These are phyloP conservation scores for Phyllosticta paracitricarpa DNA, from an alignment of 2,329 filamentous ascomycete species.

Conservation along the genomic window DNA sequence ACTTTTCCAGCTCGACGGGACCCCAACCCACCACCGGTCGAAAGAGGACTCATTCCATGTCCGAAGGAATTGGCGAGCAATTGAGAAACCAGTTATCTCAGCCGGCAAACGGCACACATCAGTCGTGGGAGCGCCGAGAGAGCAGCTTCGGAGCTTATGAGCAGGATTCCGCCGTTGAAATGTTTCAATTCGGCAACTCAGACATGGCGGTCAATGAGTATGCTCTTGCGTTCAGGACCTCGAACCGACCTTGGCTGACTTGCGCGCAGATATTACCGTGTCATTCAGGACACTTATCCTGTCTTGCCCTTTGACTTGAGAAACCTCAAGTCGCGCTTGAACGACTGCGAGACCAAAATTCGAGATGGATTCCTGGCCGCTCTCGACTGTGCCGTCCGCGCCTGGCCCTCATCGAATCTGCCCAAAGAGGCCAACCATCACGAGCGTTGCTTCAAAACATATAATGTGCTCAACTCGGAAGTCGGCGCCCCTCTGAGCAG, in stretches of 20 bases:
- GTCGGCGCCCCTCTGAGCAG: slow-evolving; percentile 22
- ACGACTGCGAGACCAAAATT: slow-evolving; percentile 24
- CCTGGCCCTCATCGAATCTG: slow-evolving; percentile 18
- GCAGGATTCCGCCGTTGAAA: slow-evolving; percentile 15
- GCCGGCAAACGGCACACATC: slow-evolving; percentile 4
- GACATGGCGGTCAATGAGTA: slow-evolving; percentile 8
- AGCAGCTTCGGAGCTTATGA: slow-evolving; percentile 6
- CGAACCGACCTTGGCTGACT: slow-evolving; percentile 11
- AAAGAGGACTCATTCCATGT: slow-evolving; percentile 30
- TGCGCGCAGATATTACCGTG: slow-evolving; percentile 23
- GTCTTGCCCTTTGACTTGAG: slow-evolving; percentile 24
- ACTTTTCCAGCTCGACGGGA: slow-evolving; percentile 18
- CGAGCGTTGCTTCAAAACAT: slow-evolving; percentile 13
- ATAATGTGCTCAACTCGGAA: slow-evolving; percentile 17
- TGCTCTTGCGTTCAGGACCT: not conserved
- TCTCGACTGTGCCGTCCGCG: slow-evolving; percentile 24
- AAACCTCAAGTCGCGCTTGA: slow-evolving; percentile 22
- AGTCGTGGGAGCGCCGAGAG: slow-evolving; percentile 20
- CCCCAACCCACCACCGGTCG: slow-evolving; percentile 20
- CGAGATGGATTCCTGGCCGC: slow-evolving; percentile 27
- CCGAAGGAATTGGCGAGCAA: slow-evolving; percentile 24
- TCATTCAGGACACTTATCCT: slow-evolving; percentile 26
- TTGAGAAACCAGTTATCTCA: slow-evolving; percentile 18
- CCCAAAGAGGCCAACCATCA: slow-evolving; percentile 3
- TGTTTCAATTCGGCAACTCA: slow-evolving; percentile 21